Conservation (phyloP, 2,329 filamentous ascomycete species). For the Drechslerella coelobrocha region DNA sequence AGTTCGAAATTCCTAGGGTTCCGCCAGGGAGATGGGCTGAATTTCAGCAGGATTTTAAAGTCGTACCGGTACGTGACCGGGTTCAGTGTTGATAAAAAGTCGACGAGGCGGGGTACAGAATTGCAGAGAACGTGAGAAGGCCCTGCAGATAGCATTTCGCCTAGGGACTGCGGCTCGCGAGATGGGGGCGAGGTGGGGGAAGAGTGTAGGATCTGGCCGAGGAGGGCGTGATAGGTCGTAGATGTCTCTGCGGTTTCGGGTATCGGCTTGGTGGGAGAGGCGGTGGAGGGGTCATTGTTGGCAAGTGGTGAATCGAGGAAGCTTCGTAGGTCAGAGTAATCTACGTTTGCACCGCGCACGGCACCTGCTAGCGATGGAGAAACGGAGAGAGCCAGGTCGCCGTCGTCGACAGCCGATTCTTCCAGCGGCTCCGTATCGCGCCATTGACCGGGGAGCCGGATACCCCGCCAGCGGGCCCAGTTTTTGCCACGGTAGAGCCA, state of each 20-base stretch:
- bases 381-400: constrained; percentile 4
- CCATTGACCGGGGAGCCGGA: constrained; percentile 21
- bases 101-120: constrained; percentile 47
- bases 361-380: constrained; percentile 25
- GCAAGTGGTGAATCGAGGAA: constrained; percentile 29
- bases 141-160: constrained; percentile 8
- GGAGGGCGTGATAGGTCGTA: constrained; percentile 36
- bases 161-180: constrained; percentile 30
- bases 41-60: constrained; percentile 50
- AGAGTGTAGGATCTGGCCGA: constrained; percentile 48
- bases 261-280: neutral
- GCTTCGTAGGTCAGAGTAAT: constrained; percentile 22
- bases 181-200: constrained; percentile 41
- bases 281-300: neutral
- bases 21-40: constrained; percentile 53
- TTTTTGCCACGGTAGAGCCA: constrained; percentile 53
- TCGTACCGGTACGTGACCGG: constrained; percentile 44
- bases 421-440: neutral
- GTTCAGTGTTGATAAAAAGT: constrained; percentile 40
- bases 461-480: constrained; percentile 53
- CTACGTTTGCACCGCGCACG: constrained; percentile 17
- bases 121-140: constrained; percentile 44
- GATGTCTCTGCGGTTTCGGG: constrained; percentile 20
- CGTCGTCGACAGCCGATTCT: neutral
- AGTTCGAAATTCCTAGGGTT: constrained; percentile 51